These are phyloP conservation scores for Quercus tomentella DNA, from an alignment of 331 rosid species.

Conservation along the genomic window DNA sequence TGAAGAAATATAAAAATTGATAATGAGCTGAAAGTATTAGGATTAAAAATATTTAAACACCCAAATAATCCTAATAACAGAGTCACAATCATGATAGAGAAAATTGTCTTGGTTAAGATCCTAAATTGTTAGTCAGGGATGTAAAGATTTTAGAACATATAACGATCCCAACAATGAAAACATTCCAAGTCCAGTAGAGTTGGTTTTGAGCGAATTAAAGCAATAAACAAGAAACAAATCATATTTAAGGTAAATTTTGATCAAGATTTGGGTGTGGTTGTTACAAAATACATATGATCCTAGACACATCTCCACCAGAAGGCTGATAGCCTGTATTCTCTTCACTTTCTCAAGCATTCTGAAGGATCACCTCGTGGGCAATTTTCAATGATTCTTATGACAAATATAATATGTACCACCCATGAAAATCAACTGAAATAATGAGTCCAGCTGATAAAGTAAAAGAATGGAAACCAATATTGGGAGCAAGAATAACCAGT, in stretches of 20 bases:
- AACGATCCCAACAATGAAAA: no score
- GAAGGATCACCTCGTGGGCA: background rate
- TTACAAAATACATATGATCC: no score
- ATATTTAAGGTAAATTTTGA: background rate
- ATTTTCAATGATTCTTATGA: background rate
- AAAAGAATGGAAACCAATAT: conserved; percentile 36
- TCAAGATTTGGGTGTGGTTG: no score
- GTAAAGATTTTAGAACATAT: no score
- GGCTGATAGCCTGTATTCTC: background rate
- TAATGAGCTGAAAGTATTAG: no score
- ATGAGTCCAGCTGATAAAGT: conserved; percentile 57
- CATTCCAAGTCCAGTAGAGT: background rate
- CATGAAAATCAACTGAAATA: conserved; percentile 42
- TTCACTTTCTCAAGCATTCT: background rate
- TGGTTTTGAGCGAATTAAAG: background rate
- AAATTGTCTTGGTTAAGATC: no score
- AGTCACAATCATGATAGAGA: no score
- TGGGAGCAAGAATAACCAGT: conserved; percentile 61
- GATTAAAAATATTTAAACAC: no score
- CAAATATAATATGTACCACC: conserved; percentile 21
- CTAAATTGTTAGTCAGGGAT: no score
- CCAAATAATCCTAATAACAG: no score
- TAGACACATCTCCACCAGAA: no score
- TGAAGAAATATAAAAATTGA: no score
- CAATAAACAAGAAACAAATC: background rate